These are phyloP conservation scores for Leccinellum albellum DNA, from an alignment of 768 basidiomycete species.

Conservation along the genomic window DNA sequence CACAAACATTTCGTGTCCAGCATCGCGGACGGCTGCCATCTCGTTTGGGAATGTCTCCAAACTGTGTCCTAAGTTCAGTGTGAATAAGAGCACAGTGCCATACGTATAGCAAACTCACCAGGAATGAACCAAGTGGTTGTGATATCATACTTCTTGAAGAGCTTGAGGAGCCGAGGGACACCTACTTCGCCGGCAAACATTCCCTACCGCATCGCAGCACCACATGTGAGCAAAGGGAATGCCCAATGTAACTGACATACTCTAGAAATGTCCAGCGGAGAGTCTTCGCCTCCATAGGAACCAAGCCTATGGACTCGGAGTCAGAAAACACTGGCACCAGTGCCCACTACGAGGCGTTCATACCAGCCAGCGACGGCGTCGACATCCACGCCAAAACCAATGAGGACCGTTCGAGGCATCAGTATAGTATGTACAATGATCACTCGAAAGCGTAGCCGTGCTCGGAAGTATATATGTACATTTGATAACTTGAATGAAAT, in stretches of 20 bases:
- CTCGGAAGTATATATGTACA: background rate
- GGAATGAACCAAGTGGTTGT: constrained; percentile 76
- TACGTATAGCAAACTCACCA: constrained; percentile 32
- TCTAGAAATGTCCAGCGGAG: constrained; percentile 63
- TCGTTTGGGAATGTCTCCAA: constrained; percentile 71
- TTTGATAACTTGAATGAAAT: background rate
- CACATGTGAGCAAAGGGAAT: background rate
- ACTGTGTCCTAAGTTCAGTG: constrained; percentile 50
- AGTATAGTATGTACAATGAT: background rate
- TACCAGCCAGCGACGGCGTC: constrained; percentile 77
- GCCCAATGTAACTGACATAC: constrained; percentile 25
- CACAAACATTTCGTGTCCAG: constrained; percentile 64
- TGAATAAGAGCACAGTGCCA: background rate
- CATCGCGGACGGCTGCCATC: constrained; percentile 66
- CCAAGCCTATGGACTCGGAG: constrained; percentile 47
- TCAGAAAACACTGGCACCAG: background rate
- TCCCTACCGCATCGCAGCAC: constrained; percentile 36
- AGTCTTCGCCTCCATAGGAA: constrained; percentile 74
- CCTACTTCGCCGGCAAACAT: constrained; percentile 79
- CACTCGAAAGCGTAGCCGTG: background rate
- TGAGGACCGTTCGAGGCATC: constrained; percentile 56
- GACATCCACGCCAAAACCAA: constrained; percentile 68
- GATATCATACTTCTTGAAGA: constrained; percentile 68
- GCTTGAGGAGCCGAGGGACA: constrained; percentile 59
- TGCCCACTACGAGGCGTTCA: background rate